Evolutionary conservation across 805 yeast species (phyloP).

Genomic region (Metschnikowia aberdeeniae): DNA sequence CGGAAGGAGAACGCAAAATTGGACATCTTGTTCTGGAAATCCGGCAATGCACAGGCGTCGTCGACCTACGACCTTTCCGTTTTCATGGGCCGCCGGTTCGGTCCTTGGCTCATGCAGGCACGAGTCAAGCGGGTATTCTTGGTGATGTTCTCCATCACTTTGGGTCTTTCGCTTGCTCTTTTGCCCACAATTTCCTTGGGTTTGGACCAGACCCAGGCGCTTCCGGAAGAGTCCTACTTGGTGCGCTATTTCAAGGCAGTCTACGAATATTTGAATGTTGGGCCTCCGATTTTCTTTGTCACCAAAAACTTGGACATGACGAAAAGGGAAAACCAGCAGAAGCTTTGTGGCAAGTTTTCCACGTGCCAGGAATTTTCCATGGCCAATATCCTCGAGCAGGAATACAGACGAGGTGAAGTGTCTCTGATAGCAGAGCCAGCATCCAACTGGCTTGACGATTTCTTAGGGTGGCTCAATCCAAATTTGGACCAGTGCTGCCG

Average conservation of each 20-base stretch:
- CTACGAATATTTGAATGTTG: conserved; percentile 69
- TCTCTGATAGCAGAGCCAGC: conserved; percentile 78
- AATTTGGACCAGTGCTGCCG: conserved; percentile 82
- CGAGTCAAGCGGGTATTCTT: conserved; percentile 47
- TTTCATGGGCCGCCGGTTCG: conserved; percentile 47
- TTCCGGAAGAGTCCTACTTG: conserved; percentile 79
- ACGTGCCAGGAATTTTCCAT: conserved; percentile 77
- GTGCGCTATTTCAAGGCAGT: conserved; percentile 77
- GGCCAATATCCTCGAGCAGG: conserved; percentile 80
- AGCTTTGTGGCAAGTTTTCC: conserved; percentile 83
- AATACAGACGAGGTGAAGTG: conserved; percentile 57
- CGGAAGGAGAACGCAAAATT: conserved; percentile 55
- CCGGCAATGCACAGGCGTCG: conserved; percentile 5
- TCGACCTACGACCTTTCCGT: conserved; percentile 25
- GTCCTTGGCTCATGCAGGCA: conserved; percentile 53
- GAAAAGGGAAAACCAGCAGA: conserved; percentile 56
- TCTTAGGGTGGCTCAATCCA: conserved; percentile 82
- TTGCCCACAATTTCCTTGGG: conserved; percentile 74
- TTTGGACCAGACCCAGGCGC: conserved; percentile 83
- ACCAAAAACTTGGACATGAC: conserved; percentile 68
- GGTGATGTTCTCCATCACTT: conserved; percentile 53
- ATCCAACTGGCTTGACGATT: conserved; percentile 93
- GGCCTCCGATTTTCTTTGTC: conserved; percentile 90
- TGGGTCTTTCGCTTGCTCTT: conserved; percentile 63
- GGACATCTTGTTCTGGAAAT: conserved; percentile 56